A percentile compares a stretch with the other conserved stretches of the same genome.
phyloP scores from a whole-genome alignment of 345 rosid genomes.

The Citrus sp. region DNA sequence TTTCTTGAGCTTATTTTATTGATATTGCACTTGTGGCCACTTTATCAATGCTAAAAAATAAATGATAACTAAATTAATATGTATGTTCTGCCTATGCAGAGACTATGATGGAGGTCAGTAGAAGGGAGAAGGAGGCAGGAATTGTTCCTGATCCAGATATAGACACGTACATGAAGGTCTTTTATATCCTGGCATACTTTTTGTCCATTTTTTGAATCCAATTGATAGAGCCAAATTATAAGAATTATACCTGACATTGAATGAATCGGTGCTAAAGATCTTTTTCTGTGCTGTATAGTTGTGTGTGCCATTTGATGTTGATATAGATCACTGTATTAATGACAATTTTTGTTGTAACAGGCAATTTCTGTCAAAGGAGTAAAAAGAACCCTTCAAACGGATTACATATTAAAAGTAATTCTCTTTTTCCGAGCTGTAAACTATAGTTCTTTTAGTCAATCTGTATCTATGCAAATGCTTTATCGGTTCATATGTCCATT shows the following conservation, averaged over 20 bases:
- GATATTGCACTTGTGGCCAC: not conserved
- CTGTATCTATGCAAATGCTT: not conserved
- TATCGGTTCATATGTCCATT: not conserved
- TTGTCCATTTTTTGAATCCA: not conserved
- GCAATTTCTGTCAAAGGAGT: not conserved
- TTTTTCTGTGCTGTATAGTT: not conserved
- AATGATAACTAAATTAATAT: not conserved
- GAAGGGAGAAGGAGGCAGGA: constrained; percentile 21
- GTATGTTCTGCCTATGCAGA: constrained; percentile 5
- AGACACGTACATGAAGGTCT: constrained; percentile 29
- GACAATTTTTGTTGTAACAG: not conserved
- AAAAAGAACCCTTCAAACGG: not conserved
- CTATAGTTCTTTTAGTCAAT: not conserved
- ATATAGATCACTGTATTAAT: too few species aligned
- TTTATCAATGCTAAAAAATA: not conserved
- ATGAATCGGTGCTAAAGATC: not conserved
- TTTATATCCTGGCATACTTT: not conserved
- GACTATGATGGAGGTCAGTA: constrained; percentile 14
- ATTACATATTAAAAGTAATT: constrained; percentile 1
- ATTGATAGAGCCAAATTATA: not conserved
- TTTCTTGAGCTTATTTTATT: not conserved
- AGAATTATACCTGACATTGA: not conserved
- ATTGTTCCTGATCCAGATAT: constrained; percentile 20
- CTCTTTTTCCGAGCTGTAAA: not conserved
- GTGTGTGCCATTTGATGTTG: not conserved